Percentiles rank a stretch among this genome's conserved stretches.
Conservation (phyloP, 78 protist genomes). For the Carpediemonas membranifera region DNA sequence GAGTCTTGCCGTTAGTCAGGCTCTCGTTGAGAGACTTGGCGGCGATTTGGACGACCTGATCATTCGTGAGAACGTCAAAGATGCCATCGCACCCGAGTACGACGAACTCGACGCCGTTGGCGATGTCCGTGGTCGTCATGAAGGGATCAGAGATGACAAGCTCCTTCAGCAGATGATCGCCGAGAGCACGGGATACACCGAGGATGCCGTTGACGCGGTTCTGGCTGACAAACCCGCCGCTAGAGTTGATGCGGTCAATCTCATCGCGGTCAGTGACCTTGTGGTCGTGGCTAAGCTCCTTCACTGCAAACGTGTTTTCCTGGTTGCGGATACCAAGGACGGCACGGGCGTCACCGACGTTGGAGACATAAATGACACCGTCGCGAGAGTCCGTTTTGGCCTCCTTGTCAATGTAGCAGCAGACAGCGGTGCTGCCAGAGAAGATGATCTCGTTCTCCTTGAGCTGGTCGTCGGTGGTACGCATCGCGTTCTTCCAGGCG, state of each 20-base stretch:
- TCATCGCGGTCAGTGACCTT: slow-evolving; percentile 54
- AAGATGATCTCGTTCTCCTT: too few relatives aligned
- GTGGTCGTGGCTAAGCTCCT: slow-evolving; percentile 62
- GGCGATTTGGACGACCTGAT: slow-evolving; percentile 4
- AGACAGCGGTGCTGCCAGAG: too few relatives aligned
- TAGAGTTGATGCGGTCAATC: slow-evolving; percentile 41
- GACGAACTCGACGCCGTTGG: too few relatives aligned
- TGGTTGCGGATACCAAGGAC: slow-evolving; percentile 44
- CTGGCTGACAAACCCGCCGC: slow-evolving; percentile 54
- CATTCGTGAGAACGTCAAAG: too few relatives aligned
- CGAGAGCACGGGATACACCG: slow-evolving; percentile 60
- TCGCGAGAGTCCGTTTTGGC: too few relatives aligned
- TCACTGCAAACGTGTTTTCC: slow-evolving; percentile 36
- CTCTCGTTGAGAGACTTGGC: not conserved
- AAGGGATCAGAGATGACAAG: slow-evolving; percentile 24
- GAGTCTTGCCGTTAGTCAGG: not conserved
- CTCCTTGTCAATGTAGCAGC: too few relatives aligned
- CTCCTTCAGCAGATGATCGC: slow-evolving; percentile 52
- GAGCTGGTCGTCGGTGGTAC: too few relatives aligned
- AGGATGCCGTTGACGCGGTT: slow-evolving; percentile 57
- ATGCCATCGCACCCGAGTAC: too few relatives aligned
- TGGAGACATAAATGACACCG: slow-evolving; percentile 49
- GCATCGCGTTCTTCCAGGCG: too few relatives aligned
- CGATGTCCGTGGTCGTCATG: slow-evolving; percentile 1
- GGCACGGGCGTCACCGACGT: slow-evolving; percentile 69